A percentile compares a stretch with the other conserved stretches of the same genome.
phyloP scores from a whole-genome alignment of 306 rosid genomes.

The Macrotyloma uniflorum region DNA sequence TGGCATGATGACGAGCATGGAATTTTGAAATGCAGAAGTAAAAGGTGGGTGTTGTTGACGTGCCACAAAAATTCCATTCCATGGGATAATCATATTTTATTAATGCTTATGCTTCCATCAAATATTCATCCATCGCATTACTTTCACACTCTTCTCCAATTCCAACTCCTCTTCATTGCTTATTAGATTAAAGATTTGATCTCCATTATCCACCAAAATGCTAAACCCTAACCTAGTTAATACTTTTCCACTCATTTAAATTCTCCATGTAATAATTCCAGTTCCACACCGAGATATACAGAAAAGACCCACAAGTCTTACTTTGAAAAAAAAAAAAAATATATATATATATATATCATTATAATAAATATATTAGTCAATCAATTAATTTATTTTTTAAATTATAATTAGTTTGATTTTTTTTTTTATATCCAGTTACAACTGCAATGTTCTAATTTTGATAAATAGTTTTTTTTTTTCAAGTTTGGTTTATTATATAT shows the following conservation, averaged over 20 bases:
- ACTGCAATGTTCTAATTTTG: no score
- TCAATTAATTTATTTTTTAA: no score
- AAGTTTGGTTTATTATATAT: no score
- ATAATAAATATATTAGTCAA: no score
- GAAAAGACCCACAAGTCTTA: no score
- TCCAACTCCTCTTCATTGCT: constrained; percentile 11
- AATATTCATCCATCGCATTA: constrained; percentile 35
- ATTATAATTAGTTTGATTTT: no score
- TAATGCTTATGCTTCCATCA: neutral
- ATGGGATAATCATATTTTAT: constrained; percentile 4
- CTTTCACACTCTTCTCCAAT: constrained; percentile 28
- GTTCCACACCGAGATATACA: neutral
- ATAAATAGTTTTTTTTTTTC: no score
- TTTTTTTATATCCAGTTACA: no score
- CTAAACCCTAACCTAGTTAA: neutral
- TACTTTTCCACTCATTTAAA: neutral
- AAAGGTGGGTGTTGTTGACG: no score
- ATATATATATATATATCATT: no score
- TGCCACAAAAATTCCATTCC: constrained; percentile 9
- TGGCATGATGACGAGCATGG: neutral
- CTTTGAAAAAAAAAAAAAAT: no score
- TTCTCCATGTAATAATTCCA: constrained; percentile 25
- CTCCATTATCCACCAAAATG: constrained; percentile 5
- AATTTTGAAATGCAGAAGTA: constrained; percentile 2
- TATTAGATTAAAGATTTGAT: constrained; percentile 19